These are phyloP conservation scores for Eutrema salsugineum DNA, from an alignment of 441 rosid species.

Conservation along the genomic window DNA sequence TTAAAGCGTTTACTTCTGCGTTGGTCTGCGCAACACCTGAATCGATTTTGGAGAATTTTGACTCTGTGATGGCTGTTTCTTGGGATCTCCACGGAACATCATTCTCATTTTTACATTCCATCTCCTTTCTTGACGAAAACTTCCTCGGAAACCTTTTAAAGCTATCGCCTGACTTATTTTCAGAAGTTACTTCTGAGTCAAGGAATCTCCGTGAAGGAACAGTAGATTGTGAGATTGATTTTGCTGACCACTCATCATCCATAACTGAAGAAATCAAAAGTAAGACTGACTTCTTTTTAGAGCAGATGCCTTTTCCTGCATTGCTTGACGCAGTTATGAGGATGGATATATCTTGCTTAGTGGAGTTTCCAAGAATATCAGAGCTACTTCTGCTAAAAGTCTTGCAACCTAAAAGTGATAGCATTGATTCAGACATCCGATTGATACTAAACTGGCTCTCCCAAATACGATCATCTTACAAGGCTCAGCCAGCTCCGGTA, in stretches of 20 bases:
- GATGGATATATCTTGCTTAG: conserved; percentile 24
- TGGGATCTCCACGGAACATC: too few species aligned
- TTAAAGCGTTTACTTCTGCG: too few species aligned
- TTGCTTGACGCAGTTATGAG: conserved; percentile 58
- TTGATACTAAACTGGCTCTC: conserved; percentile 72
- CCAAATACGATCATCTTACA: conserved; percentile 51
- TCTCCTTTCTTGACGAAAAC: too few species aligned
- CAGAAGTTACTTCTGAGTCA: conserved; percentile 41
- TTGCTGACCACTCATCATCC: conserved; percentile 15
- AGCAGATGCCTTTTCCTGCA: conserved; percentile 74
- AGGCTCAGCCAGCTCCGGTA: conserved; percentile 40
- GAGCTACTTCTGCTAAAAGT: conserved; percentile 63
- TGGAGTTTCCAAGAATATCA: conserved; percentile 34
- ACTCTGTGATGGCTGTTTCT: too few species aligned
- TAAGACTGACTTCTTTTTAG: conserved; percentile 55
- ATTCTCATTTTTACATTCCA: too few species aligned
- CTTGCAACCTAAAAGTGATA: conserved; percentile 42
- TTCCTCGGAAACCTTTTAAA: too few species aligned
- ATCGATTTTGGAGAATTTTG: too few species aligned
- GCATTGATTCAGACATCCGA: conserved; percentile 41
- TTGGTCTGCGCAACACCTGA: too few species aligned
- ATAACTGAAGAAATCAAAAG: conserved; percentile 37
- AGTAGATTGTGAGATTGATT: conserved; percentile 30
- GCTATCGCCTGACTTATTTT: too few species aligned
- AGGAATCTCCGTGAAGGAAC: conserved; percentile 33